A percentile compares a stretch with the other conserved stretches of the same genome.
Evolutionary conservation across 2,329 filamentous ascomycete species (phyloP).

Genomic region (Alternaria brassicae): DNA sequence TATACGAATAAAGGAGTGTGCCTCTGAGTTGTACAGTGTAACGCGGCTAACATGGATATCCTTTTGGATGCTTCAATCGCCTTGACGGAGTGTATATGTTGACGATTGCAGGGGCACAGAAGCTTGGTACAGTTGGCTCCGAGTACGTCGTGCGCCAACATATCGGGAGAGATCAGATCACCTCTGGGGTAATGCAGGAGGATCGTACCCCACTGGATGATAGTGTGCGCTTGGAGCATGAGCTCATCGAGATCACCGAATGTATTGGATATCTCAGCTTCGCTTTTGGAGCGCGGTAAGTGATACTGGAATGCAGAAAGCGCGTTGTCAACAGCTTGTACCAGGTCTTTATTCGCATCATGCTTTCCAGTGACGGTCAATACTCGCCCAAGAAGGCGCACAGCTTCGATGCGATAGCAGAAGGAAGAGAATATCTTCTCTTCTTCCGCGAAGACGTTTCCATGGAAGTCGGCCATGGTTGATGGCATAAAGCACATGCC

Average conservation of each 20-base stretch:
- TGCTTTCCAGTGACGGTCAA: conserved; percentile 56
- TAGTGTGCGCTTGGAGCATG: conserved; percentile 86
- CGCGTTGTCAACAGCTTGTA: conserved; percentile 64
- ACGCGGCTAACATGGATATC: conserved; percentile 74
- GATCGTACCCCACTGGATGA: conserved; percentile 55
- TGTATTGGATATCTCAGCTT: conserved; percentile 70
- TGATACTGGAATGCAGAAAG: conserved; percentile 78
- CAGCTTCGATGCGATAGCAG: conserved; percentile 79
- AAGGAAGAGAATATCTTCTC: conserved; percentile 78
- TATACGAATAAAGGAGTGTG: conserved; percentile 60
- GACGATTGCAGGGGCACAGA: conserved; percentile 24
- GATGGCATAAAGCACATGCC: conserved; percentile 20
- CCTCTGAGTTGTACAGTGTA: conserved; percentile 66
- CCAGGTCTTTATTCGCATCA: conserved; percentile 41
- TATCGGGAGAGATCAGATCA: conserved; percentile 14
- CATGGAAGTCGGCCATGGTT: conserved; percentile 76
- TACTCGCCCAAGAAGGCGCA: conserved; percentile 75
- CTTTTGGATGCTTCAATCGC: conserved; percentile 77
- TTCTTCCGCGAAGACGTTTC: conserved; percentile 72
- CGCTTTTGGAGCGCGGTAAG: conserved; percentile 67
- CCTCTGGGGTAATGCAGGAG: conserved; percentile 27
- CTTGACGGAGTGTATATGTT: conserved; percentile 69
- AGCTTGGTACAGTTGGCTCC: conserved; percentile 19
- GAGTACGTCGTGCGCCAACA: conserved; percentile 17
- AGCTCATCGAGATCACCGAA: conserved; percentile 79